These are phyloP conservation scores for Eleusine coracana DNA, from an alignment of 176 grass and related monocot genomes.

Conservation along the genomic window DNA sequence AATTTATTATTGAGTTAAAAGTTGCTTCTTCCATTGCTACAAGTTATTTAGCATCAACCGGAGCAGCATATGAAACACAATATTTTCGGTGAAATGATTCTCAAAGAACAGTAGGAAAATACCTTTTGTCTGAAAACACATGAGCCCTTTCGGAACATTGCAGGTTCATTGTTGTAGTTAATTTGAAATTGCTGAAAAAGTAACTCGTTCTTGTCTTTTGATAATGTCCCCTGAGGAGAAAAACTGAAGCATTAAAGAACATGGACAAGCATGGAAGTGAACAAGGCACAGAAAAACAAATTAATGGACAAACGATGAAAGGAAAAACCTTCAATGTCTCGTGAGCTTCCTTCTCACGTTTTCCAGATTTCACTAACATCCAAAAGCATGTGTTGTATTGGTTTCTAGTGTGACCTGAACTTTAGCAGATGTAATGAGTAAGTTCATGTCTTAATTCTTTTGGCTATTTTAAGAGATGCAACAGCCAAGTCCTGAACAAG, in stretches of 20 bases:
- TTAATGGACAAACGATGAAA: conserved; percentile 31
- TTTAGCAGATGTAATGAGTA: conserved; percentile 7
- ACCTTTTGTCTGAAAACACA: conserved; percentile 59
- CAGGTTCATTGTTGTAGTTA: conserved; percentile 77
- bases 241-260: conserved; percentile 7
- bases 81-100: not conserved
- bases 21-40: conserved; percentile 25
- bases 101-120: not conserved
- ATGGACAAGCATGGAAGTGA: conserved; percentile 33
- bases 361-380: conserved; percentile 89
- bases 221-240: conserved; percentile 65
- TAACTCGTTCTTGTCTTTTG: conserved; percentile 91
- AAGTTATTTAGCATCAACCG: not conserved
- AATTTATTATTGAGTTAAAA: not conserved
- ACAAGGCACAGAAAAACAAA: not conserved
- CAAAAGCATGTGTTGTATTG: conserved; percentile 91
- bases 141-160: conserved; percentile 79
- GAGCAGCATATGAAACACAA: not conserved
- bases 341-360: conserved; percentile 69
- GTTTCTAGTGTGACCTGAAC: conserved; percentile 77
- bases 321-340: conserved; percentile 65
- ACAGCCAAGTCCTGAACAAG: conserved; percentile 11
- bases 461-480: not conserved
- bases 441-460: conserved; percentile 8
- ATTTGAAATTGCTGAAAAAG: conserved; percentile 86